Base-by-base conservation (phyloP, 139 green algal species). In the Chlorella sorokiniana region DNA sequence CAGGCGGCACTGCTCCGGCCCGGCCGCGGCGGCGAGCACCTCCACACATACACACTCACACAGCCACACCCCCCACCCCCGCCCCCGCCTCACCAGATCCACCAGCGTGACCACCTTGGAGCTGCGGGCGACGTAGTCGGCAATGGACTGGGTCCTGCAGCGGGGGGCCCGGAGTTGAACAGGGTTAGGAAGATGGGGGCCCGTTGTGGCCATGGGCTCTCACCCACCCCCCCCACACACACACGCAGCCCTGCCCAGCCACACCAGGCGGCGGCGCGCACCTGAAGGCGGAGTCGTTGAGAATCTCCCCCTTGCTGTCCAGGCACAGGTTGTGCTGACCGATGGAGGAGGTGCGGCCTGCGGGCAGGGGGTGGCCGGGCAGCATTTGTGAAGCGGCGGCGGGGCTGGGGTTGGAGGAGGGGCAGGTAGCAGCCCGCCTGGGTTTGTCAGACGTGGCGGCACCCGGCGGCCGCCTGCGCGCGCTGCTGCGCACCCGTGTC, bases 261-360 rank as follows among this genome's bases (percentile, higher is more conserved):
- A 59, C 16, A 59, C 48, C 11, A 22, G 62, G 8, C 9, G 62
- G 37, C 65, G 35, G 16, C 67, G 7, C 40, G 2, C 68, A 75
- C 68, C 68, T 91, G 87, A 97, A 97, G 75, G 90, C 62, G 2
- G 61, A 45, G 81, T 98, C 94, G 76, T 98, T 98, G 41, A 98
- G 86, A 33, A 97, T 92, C 23, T 72, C 33, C 25, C 94, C 92
- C 33, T 80, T 67, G 61, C 67, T 83, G 91, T 92, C 89, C 79
- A 96, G 88, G 83, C 94, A 97, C 59, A 97, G 89, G 78, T 91
- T 96, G 89, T 98, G 94, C 91, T 97, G 94, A 8, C 93, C 92
- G 52, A 98, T 96, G 80, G 88, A 92, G n/a, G 92, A 96, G 45
- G 94, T 98, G 69, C 95, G 87, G 41, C 95, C 77, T 83, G 62